Evolutionary conservation across 2,329 filamentous ascomycete species (phyloP).

Genomic region (Colletotrichum destructivum): DNA sequence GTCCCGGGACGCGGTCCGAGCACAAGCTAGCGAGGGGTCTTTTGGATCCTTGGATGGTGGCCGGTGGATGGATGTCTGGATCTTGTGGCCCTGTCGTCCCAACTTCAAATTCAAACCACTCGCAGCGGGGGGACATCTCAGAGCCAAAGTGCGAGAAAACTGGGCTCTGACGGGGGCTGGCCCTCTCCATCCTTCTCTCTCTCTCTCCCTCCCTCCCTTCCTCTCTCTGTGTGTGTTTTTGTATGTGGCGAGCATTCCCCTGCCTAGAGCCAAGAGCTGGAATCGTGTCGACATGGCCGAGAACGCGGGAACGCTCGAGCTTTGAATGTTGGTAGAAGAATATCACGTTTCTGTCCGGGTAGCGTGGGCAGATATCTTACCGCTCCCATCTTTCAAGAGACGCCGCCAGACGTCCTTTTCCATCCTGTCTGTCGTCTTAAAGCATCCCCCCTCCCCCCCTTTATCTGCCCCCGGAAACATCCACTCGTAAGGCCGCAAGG

Average conservation of each 20-base stretch:
- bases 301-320: slow-evolving; percentile 24
- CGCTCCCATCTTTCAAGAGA: slow-evolving; percentile 18
- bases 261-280: slow-evolving; percentile 10
- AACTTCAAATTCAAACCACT: slow-evolving; percentile 13
- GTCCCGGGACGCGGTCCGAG: slow-evolving; percentile 21
- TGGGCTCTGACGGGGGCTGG: slow-evolving; percentile 24
- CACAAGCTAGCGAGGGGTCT: slow-evolving; percentile 17
- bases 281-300: slow-evolving; percentile 4
- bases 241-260: slow-evolving; percentile 32
- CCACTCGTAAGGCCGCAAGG: slow-evolving; percentile 15
- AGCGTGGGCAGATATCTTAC: neutral
- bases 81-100: slow-evolving; percentile 23
- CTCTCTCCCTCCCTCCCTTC: too few relatives aligned
- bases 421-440: too few relatives aligned
- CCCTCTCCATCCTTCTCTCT: neutral
- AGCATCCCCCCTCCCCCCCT: neutral
- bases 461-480: slow-evolving; percentile 2
- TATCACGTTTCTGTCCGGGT: slow-evolving; percentile 5
- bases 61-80: neutral
- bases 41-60: neutral
- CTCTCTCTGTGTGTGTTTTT: too few relatives aligned
- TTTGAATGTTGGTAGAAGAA: neutral
- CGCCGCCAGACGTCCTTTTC: slow-evolving; percentile 8
- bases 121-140: neutral
- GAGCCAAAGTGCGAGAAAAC: slow-evolving; percentile 12